Evolutionary conservation across 2,329 filamentous ascomycete genomes (phyloP), one percentile per base, ranked within the genome.

Genomic region (Cladophialophora bantiana): DNA sequence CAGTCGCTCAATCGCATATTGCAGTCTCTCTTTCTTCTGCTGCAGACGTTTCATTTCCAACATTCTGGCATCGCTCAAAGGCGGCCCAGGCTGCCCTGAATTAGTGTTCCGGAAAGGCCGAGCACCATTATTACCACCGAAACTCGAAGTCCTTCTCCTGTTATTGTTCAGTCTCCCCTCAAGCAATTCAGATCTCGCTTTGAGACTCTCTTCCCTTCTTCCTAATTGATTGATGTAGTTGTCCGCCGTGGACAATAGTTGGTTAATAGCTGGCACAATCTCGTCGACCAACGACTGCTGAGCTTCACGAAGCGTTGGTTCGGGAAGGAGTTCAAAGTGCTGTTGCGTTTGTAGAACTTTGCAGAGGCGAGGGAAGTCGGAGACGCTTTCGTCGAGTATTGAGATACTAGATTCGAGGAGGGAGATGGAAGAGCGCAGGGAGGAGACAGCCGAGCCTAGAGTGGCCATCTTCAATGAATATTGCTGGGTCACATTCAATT

Each of bases 291-390:
- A 87, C 4, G 92, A 89, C 71, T 91, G 85, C 79, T 97, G 94
- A 36, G 94, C 94, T 69, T 90, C 86, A 68, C 89, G 89, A 53
- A 97, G 87, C 59, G 91, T 91, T 12, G 90, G 88, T 77, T 96
- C 92, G 15, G 93, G 92, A 73, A 97, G 91, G 50, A 97, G 88
- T 78, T 97, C 94, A 80, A 96, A 97, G 81, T 97, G 94, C 90
- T 96, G 73, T 64, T 86, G 88, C 5, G 86, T 88, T 73, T 88
- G 86, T 1, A 90, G 81, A 62, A 89, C 87, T 77, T 87, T 88
- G 67, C 81, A 81, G 18, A 90, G 77, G 52, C 88, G 84, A 59
- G 87, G 86, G 71, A 89, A 88, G 77, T 90, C 88, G 75, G 82
- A 85, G 54, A 89, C 85, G 62, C 86, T 87, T 66, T 73, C 64